Evolutionary conservation across 352 stramenopile species (phyloP), one percentile per base, ranked within the genome.

Genomic region (Elongisporangium anandrum): DNA sequence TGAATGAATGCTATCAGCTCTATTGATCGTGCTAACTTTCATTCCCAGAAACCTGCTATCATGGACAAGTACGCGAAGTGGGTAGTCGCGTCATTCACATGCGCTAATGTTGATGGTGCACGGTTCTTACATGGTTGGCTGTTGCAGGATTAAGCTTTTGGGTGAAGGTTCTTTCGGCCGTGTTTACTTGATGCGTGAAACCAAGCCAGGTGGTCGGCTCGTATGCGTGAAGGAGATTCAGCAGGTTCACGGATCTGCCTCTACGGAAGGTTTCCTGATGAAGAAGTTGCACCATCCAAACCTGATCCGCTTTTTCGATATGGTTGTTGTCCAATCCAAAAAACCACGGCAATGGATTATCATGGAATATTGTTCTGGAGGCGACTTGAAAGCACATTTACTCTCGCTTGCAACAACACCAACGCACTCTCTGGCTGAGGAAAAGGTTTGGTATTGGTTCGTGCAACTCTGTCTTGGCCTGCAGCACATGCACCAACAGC

Each of bases 301-400:
- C 68, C 87, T 98, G 62, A 90, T 98, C 38, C 79, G 80, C n/a
- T 93, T 97, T 62, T 66, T 92, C 13, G 70, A 90, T 24, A 68
- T 75, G 4, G 84, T 96, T 59, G 50, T 55, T 21, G 50, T 58
- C 23, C 21, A 60, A 12, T 62, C 64, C 3, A 64, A 74, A 26
- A 62, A 64, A 4, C 58, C 9, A 21, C 56, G 29, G 64, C 57
- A 63, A 87, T 91, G 78, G 56, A 97, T 98, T 49, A 81, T 96
- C 50, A 98, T 98, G 93, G 85, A 95, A 50, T 98, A 96, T 61
- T 97, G 87, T 63, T 89, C 97, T 19, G 90, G 90, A 10, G 72
- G 77, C 24, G 78, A 90, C 51, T 50, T 88, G n/a, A 63, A 63
- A 15, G 61, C 60, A 3, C 79, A 81, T 53, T 45, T 90, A 6